phyloP scores from a whole-genome alignment of 2,329 filamentous ascomycete genomes.

The Fusarium subtropicale region DNA sequence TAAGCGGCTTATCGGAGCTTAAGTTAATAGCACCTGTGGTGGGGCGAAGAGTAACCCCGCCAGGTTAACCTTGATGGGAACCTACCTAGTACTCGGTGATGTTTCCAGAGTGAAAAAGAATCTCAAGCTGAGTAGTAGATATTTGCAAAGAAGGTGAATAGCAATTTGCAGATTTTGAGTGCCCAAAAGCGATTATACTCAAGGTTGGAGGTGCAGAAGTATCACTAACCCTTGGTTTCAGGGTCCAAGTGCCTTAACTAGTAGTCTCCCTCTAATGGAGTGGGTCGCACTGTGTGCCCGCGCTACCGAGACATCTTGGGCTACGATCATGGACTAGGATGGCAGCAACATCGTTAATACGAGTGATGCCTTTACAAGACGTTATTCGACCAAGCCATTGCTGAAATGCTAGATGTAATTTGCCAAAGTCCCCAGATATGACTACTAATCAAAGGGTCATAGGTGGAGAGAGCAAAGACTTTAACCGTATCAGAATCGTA shows the following conservation, averaged over 20 bases:
- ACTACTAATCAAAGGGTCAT: neutral
- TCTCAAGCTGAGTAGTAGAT: neutral
- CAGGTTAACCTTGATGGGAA: neutral
- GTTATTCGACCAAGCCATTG: neutral
- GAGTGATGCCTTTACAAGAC: neutral
- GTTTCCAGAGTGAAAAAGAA: neutral
- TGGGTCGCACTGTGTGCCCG: constrained; percentile 36
- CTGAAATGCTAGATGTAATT: neutral
- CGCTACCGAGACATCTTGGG: constrained; percentile 16
- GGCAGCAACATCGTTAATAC: neutral
- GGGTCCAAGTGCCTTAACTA: constrained; percentile 1
- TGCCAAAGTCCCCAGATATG: neutral
- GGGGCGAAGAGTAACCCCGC: constrained; percentile 30
- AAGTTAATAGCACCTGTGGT: neutral
- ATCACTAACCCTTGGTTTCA: constrained; percentile 12
- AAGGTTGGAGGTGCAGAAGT: neutral
- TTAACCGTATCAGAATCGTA: neutral
- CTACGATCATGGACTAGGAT: neutral
- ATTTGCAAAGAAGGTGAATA: neutral
- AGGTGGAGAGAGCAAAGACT: constrained; percentile 1
- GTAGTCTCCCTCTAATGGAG: neutral
- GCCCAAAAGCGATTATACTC: neutral
- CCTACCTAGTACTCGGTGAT: neutral
- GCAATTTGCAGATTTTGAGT: neutral
- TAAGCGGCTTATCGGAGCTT: constrained; percentile 48